A percentile compares a stretch with the other conserved stretches of the same genome.
Evolutionary conservation across 2,329 filamentous ascomycete species (phyloP).

Genomic region (Aspergillus calidoustus): DNA sequence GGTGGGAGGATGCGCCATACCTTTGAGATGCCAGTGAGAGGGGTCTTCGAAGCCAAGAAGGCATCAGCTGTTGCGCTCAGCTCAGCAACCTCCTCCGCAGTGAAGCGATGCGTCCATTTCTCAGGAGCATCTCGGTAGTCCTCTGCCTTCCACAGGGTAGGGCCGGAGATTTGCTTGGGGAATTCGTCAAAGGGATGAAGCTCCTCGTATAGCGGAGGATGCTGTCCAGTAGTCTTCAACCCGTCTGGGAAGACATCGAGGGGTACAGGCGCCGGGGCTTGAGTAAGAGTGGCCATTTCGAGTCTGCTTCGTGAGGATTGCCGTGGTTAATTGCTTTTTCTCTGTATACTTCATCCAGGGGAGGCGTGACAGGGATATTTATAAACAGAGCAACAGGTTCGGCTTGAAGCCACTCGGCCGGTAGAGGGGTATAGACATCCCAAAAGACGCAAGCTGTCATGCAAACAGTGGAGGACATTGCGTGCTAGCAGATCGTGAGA

Average conservation of each 20-base stretch:
- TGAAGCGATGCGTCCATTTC: constrained; percentile 75
- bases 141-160: constrained; percentile 72
- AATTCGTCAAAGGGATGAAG: constrained; percentile 72
- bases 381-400: constrained; percentile 38
- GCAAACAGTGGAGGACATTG: constrained; percentile 35
- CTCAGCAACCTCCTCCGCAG: constrained; percentile 68
- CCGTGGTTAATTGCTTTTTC: neutral
- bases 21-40: constrained; percentile 73
- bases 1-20: constrained; percentile 48
- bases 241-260: constrained; percentile 64
- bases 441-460: constrained; percentile 12
- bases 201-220: constrained; percentile 67
- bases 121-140: constrained; percentile 68
- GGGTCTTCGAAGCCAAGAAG: constrained; percentile 68
- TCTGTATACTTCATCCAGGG: neutral
- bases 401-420: constrained; percentile 14
- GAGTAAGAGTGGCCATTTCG: constrained; percentile 11
- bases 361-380: constrained; percentile 22
- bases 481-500: constrained; percentile 29
- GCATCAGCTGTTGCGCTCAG: constrained; percentile 68
- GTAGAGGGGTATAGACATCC: constrained; percentile 7
- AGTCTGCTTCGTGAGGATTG: neutral
- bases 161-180: constrained; percentile 71
- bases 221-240: constrained; percentile 72
- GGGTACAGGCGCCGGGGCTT: neutral